Evolutionary conservation across 2,329 filamentous ascomycete species (phyloP).

Genomic region (Trichoderma citrinoviride): DNA sequence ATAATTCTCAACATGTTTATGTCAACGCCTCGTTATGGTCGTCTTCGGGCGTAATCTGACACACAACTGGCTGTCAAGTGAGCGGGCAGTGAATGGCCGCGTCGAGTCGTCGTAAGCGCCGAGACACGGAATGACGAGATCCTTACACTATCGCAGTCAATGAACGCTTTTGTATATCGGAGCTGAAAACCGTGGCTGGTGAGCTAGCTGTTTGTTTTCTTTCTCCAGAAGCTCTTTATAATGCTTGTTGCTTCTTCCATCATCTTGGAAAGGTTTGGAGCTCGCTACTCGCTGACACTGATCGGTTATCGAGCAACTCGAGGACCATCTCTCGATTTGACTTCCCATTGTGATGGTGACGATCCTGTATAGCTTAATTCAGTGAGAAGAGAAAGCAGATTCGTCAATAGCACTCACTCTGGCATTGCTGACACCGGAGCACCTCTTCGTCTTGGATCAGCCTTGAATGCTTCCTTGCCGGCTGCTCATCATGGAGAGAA

Average conservation of each 20-base stretch:
- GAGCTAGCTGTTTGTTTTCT: neutral
- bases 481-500: no score
- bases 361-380: neutral
- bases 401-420: neutral
- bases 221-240: neutral
- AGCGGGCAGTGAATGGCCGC: no score
- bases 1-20: no score
- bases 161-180: neutral
- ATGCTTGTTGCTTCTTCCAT: neutral
- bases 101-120: neutral
- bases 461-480: no score
- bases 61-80: no score
- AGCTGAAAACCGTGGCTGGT: slow-evolving; percentile 13
- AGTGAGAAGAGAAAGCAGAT: neutral
- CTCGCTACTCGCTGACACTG: no score
- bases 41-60: no score
- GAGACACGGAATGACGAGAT: neutral
- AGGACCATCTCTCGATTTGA: neutral
- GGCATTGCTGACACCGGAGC: no score
- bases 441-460: no score
- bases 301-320: neutral
- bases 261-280: neutral
- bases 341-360: neutral
- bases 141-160: neutral
- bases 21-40: no score